phyloP scores from a whole-genome alignment of 192 early-diverging fungal species.

The Coemansia sp. region DNA sequence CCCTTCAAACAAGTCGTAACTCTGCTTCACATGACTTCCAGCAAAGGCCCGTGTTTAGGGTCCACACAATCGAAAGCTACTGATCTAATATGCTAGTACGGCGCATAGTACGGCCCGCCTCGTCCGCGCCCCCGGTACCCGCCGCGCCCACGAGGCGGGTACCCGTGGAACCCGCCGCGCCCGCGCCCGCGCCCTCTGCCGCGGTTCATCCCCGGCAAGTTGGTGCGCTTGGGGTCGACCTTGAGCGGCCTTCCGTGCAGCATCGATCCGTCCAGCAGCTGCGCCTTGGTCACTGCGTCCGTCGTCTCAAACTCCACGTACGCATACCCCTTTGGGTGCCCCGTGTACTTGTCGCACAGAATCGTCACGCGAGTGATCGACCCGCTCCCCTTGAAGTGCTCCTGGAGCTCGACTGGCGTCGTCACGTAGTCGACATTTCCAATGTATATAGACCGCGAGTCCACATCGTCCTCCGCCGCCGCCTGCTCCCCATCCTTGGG shows the following conservation, averaged over 20 bases:
- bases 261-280: slow-evolving; percentile 86
- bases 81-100: slow-evolving; percentile 23
- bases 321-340: slow-evolving; percentile 90
- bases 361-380: slow-evolving; percentile 97
- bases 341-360: slow-evolving; percentile 92
- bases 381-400: slow-evolving; percentile 94
- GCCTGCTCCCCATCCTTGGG: slow-evolving; percentile 14
- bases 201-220: slow-evolving; percentile 86
- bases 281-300: slow-evolving; percentile 76
- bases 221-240: slow-evolving; percentile 93
- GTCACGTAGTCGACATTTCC: slow-evolving; percentile 96
- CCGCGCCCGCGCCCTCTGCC: slow-evolving; percentile 75
- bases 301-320: slow-evolving; percentile 96
- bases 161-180: slow-evolving; percentile 71
- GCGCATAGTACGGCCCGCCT: slow-evolving; percentile 33
- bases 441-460: slow-evolving; percentile 90
- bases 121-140: slow-evolving; percentile 49
- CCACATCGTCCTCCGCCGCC: slow-evolving; percentile 58
- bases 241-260: slow-evolving; percentile 85
- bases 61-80: too few relatives aligned
- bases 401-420: slow-evolving; percentile 94
- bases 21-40: not conserved
- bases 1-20: not conserved
- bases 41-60: not conserved
- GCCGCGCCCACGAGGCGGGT: slow-evolving; percentile 44